Evolutionary conservation across 108 stramenopile genomes (phyloP).

Genomic region (Conticribra weissflogii): DNA sequence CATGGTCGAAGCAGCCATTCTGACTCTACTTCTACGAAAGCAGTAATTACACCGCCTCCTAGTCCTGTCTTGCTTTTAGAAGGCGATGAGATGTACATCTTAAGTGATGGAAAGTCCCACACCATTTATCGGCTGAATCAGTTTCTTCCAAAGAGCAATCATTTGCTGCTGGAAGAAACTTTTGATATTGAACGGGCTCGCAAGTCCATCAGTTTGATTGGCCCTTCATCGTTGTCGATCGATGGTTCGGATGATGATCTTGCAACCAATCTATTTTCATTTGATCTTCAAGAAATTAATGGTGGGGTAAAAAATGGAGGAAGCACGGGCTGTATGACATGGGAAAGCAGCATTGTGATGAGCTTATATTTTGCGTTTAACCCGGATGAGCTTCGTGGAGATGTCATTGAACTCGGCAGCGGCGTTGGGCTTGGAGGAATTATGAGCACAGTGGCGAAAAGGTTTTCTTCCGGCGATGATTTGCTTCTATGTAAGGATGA

Average conservation of each 20-base stretch:
- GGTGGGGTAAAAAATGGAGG: constrained; percentile 28
- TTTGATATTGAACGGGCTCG: constrained; percentile 52
- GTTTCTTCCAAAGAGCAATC: neutral
- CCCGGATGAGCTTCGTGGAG: constrained; percentile 47
- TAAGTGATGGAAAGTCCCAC: constrained; percentile 54
- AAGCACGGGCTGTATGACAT: constrained; percentile 66
- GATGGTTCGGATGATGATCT: neutral
- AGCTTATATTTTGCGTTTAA: constrained; percentile 46
- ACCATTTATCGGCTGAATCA: constrained; percentile 48
- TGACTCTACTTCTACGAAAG: neutral
- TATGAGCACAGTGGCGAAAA: constrained; percentile 12
- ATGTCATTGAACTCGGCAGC: constrained; percentile 62
- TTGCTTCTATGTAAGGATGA: neutral
- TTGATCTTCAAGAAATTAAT: constrained; percentile 66
- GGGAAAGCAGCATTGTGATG: constrained; percentile 74
- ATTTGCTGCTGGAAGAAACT: constrained; percentile 46
- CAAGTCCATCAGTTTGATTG: constrained; percentile 50
- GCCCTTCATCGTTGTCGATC: neutral
- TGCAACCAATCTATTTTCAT: neutral
- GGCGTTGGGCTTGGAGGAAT: constrained; percentile 65
- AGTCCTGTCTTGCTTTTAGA: constrained; percentile 45
- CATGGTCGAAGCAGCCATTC: neutral
- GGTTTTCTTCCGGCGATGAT: constrained; percentile 18
- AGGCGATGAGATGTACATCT: constrained; percentile 59
- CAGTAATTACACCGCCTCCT: constrained; percentile 6